These are phyloP conservation scores for Trametes cinnabarina DNA, from an alignment of 768 basidiomycete genomes.

Conservation along the genomic window DNA sequence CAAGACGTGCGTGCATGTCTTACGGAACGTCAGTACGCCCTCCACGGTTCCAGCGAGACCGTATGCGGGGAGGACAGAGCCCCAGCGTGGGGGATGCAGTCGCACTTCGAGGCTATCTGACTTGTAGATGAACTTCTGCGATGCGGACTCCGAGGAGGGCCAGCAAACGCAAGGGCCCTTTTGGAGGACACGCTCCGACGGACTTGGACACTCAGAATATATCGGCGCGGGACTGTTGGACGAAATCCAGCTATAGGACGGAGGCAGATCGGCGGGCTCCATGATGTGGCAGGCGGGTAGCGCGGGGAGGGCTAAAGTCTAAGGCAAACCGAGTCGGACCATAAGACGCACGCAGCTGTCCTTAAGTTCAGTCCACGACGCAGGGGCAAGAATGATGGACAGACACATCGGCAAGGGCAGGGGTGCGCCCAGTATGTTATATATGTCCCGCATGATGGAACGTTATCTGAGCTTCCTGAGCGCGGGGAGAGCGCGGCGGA, in stretches of 20 bases:
- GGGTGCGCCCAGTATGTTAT: not conserved
- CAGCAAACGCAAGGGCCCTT: slow-evolving; percentile 24
- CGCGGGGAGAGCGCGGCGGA: slow-evolving; percentile 4
- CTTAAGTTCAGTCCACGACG: slow-evolving; percentile 4
- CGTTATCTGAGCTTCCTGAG: slow-evolving; percentile 4
- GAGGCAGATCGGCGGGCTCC: slow-evolving; percentile 12
- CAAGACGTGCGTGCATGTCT: slow-evolving; percentile 36
- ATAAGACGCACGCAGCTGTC: not conserved
- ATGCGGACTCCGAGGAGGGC: slow-evolving; percentile 17
- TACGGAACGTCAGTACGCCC: slow-evolving; percentile 37
- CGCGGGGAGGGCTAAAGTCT: not conserved
- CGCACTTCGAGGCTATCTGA: slow-evolving; percentile 41
- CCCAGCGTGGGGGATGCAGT: slow-evolving; percentile 41
- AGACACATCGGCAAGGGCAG: not conserved
- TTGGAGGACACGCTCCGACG: slow-evolving; percentile 38
- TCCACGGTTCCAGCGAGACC: slow-evolving; percentile 42
- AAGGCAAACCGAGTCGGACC: not conserved
- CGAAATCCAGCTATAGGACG: slow-evolving; percentile 8
- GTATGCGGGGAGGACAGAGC: slow-evolving; percentile 39
- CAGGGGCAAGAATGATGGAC: slow-evolving; percentile 9
- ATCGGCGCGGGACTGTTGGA: slow-evolving; percentile 14
- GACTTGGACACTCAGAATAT: slow-evolving; percentile 32
- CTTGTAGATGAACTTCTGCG: slow-evolving; percentile 34
- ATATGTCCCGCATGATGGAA: slow-evolving; percentile 6
- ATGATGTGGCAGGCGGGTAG: slow-evolving; percentile 1